A percentile compares a stretch with the other conserved stretches of the same genome.
Conservation (phyloP, 2,329 filamentous ascomycete genomes). For the Plectosphaerella sp. region DNA sequence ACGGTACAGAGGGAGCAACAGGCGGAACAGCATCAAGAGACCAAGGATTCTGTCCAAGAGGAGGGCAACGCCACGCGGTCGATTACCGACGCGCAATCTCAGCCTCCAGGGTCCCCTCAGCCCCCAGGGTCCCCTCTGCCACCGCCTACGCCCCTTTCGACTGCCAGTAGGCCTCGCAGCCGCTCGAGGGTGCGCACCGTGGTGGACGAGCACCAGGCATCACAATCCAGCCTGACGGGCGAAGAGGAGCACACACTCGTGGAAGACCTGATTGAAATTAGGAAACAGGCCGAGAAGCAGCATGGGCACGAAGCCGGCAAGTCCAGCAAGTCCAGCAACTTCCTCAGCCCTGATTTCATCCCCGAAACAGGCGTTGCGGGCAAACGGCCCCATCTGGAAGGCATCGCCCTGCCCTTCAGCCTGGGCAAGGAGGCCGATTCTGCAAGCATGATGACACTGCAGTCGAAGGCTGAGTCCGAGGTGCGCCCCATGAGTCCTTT, state of each 20-base stretch:
- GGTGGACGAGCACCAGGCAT: conserved; percentile 45
- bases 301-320: conserved; percentile 7
- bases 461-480: conserved; percentile 30
- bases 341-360: conserved; percentile 34
- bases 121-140: conserved; percentile 15
- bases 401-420: conserved; percentile 70
- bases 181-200: conserved; percentile 42
- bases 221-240: neutral
- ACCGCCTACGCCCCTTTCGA: conserved; percentile 7
- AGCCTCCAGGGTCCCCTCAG: conserved; percentile 22
- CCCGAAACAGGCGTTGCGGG: conserved; percentile 48
- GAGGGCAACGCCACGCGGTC: conserved; percentile 40
- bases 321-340: conserved; percentile 30
- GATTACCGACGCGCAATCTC: conserved; percentile 33
- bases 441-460: conserved; percentile 66
- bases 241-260: conserved; percentile 37
- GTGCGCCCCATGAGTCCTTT: conserved; percentile 28
- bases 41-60: conserved; percentile 5
- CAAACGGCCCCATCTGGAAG: conserved; percentile 62
- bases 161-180: conserved; percentile 7
- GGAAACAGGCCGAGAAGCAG: conserved; percentile 28
- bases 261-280: conserved; percentile 35
- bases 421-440: conserved; percentile 59
- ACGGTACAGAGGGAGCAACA: conserved; percentile 59
- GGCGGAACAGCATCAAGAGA: conserved; percentile 27